Evolutionary conservation across 2,329 filamentous ascomycete genomes (phyloP).

Genomic region (Diaporthe ilicicola): DNA sequence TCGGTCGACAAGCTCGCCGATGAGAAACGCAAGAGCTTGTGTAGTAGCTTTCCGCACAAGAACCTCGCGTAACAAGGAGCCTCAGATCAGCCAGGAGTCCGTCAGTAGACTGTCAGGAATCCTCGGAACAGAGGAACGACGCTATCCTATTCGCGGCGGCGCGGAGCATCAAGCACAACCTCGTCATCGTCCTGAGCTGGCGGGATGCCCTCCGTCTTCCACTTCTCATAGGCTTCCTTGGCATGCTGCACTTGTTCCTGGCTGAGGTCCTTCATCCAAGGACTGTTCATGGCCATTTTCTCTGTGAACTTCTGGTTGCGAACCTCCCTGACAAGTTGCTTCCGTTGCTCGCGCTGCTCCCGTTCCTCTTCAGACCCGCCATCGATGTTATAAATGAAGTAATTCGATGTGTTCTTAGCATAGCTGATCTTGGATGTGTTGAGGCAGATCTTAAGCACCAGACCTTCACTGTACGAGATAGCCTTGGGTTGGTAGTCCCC

Average conservation of each 20-base stretch:
- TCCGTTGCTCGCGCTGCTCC: conserved; percentile 60
- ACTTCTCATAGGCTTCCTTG: conserved; percentile 70
- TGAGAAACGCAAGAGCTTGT: background rate
- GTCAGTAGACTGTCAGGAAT: background rate
- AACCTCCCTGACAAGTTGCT: conserved; percentile 44
- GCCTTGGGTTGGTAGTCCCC: conserved; percentile 69
- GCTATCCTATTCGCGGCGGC: background rate
- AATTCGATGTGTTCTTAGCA: conserved; percentile 74
- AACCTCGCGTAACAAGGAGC: background rate
- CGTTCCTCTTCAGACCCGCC: conserved; percentile 74
- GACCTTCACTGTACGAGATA: conserved; percentile 70
- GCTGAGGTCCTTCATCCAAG: conserved; percentile 81
- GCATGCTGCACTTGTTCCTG: conserved; percentile 79
- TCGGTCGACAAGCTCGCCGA: background rate
- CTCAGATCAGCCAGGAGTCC: background rate
- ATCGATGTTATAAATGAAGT: conserved; percentile 75
- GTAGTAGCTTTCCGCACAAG: background rate
- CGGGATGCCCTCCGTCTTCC: conserved; percentile 57
- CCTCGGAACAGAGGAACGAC: background rate
- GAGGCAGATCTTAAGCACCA: conserved; percentile 78
- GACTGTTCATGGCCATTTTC: conserved; percentile 83
- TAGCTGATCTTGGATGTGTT: conserved; percentile 84
- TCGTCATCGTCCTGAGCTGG: conserved; percentile 24
- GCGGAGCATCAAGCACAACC: background rate
- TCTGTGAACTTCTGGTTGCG: conserved; percentile 67